Evolutionary conservation across 2,329 filamentous ascomycete genomes (phyloP), one percentile per base, ranked within the genome.

Genomic region (Coniochaeta pulveracea): DNA sequence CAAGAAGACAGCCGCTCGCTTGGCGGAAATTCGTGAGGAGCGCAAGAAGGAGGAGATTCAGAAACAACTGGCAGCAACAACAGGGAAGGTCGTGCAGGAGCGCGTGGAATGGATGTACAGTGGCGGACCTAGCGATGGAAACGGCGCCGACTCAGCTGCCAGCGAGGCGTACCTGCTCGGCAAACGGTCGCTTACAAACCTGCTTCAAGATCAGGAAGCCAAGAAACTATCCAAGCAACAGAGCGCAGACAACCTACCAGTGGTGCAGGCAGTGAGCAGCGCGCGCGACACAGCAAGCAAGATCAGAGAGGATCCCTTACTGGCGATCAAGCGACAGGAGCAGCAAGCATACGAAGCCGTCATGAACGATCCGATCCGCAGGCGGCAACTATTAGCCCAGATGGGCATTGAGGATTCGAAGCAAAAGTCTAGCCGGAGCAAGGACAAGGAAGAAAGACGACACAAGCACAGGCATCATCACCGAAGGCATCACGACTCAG

Each of bases 101-200:
- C 77, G 86, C 22, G 89, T 98, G 17, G 91, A 96, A 49, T 98
- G 91, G 85, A 95, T 98, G 85, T 98, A 98, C 58, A 76, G 81
- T 46, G 89, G 89, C 2, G 30, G 30, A 3, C 86, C 91, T 6
- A 81, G 80, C 32, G 67, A 73, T 48, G 84, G 85, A 22, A 79
- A 83, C 49, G 64, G 66, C n/a, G 81, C 80, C 19, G 84, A 75
- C 24, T 74, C 72, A 4, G 89, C 95, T 55, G 91, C 96, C 58
- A 86, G 85, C 61, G 91, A 98, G 51, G 85, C 83, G 4, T 98
- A 93, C 53, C 60, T 98, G 2, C 66, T 98, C 10, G 91, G 91
- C 34, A 96, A 95, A 64, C 72, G 91, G 37, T 73, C 88, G 37
- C 89, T 98, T 52, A 89, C 96, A 61, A 77, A 79, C 10, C 54